A percentile compares a stretch with the other conserved stretches of the same genome.
phyloP scores from a whole-genome alignment of 2,329 filamentous ascomycete species.

The Didymosphaeria variabile region DNA sequence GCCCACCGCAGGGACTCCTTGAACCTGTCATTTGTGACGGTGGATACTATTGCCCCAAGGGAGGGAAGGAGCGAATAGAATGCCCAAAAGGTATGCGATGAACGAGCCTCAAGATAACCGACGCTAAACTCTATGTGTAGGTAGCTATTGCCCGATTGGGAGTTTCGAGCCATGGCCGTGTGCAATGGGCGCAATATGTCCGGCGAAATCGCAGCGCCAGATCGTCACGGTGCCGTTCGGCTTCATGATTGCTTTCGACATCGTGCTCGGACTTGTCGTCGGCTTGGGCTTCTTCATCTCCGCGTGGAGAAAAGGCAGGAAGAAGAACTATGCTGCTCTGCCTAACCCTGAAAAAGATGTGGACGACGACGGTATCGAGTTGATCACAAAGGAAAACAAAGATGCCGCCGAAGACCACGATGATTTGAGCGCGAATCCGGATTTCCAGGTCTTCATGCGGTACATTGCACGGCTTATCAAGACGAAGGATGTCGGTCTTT shows the following conservation, averaged over 20 bases:
- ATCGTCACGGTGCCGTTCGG: constrained; percentile 21
- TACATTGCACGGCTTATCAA: constrained; percentile 18
- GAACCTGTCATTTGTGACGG: constrained; percentile 17
- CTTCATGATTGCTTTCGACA: constrained; percentile 20
- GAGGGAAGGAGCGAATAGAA: constrained; percentile 14
- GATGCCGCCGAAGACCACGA: constrained; percentile 13
- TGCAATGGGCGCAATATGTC: constrained; percentile 19
- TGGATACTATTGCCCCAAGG: constrained; percentile 19
- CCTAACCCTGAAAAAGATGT: constrained; percentile 14
- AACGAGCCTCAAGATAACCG: not conserved
- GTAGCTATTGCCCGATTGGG: constrained; percentile 17
- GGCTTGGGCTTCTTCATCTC: constrained; percentile 19
- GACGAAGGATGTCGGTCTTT: constrained; percentile 22
- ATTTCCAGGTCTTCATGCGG: constrained; percentile 22
- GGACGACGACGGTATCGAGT: constrained; percentile 16
- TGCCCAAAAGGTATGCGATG: constrained; percentile 19
- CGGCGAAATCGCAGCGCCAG: constrained; percentile 18
- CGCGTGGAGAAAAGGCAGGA: constrained; percentile 13
- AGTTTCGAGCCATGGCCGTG: constrained; percentile 17
- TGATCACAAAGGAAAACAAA: constrained; percentile 14
- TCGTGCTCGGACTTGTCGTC: constrained; percentile 18
- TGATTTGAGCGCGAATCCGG: constrained; percentile 20
- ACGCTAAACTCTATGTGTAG: constrained; percentile 7
- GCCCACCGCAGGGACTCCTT: constrained; percentile 14
- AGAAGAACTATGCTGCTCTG: constrained; percentile 13